Conservation (phyloP, 2,329 filamentous ascomycete species). For the Penicillium sp. region DNA sequence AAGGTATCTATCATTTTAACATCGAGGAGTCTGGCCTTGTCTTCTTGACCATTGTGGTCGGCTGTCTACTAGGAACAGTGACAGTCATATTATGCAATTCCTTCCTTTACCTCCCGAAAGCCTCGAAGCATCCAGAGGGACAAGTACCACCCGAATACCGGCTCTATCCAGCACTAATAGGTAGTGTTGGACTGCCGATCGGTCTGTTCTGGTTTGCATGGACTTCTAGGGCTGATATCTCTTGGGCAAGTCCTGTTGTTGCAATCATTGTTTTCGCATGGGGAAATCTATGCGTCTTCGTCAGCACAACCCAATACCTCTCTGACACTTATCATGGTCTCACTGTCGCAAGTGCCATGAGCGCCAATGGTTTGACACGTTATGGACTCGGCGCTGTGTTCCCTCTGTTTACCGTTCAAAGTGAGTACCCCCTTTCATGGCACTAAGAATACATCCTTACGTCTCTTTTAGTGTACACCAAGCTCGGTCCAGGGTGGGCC, state of each 20-base stretch:
- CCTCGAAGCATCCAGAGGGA: not conserved
- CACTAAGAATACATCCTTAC: not conserved
- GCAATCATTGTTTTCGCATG: constrained; percentile 18
- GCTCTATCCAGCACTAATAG: constrained; percentile 19
- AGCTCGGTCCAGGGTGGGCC: constrained; percentile 61
- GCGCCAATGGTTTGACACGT: constrained; percentile 19
- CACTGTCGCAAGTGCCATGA: constrained; percentile 22
- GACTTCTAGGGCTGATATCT: constrained; percentile 10
- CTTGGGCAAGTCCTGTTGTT: constrained; percentile 15
- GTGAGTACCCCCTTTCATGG: constrained; percentile 10
- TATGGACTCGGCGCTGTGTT: constrained; percentile 19
- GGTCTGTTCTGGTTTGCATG: constrained; percentile 23
- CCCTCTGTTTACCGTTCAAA: constrained; percentile 19
- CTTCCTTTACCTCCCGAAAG: constrained; percentile 13
- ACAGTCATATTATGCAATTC: constrained; percentile 18
- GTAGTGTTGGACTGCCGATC: constrained; percentile 17
- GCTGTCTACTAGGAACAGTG: constrained; percentile 57
- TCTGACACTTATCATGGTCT: constrained; percentile 16
- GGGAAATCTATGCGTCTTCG: constrained; percentile 22
- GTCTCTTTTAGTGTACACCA: constrained; percentile 51
- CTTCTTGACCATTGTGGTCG: constrained; percentile 76
- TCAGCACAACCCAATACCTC: constrained; percentile 19
- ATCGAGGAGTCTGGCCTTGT: constrained; percentile 68
- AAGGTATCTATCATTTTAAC: constrained; percentile 53
- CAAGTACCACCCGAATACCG: constrained; percentile 16